Evolutionary conservation across 805 yeast genomes (phyloP), one percentile per base, ranked within the genome.

Genomic region (Candida argentea): DNA sequence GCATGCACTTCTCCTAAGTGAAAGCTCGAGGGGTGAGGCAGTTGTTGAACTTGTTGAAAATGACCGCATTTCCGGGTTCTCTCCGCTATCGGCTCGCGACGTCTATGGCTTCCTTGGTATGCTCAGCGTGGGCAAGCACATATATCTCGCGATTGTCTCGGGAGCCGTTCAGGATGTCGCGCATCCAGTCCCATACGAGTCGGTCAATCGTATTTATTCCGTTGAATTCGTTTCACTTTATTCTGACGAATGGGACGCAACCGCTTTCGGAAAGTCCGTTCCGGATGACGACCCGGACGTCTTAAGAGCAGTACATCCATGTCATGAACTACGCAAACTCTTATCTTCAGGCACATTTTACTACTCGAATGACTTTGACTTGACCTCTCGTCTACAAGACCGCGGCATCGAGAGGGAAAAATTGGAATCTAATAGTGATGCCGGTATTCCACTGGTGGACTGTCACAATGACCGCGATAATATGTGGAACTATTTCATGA

Each of bases 401-500:
- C 61, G 94, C 46, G 93, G 89, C 2, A 55, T 76, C 6, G 51
- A 56, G 23, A 46, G 52, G 2, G 56, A 33, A 2, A 42, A 39
- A 27, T 33, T 45, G 12, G 24, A 29, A 5, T 10, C 18, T 14
- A 20, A 20, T 15, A 24, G 14, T 20, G 14, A 14, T 6, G 22
- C n/a, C 8, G n/a, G 14, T 7, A 20, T 18, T n/a, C 7, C 20
- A n/a, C 18, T 20, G 22, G 3, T 17, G 8, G 36, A 34, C 4
- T 48, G 48, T 16, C 62, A 81, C 25, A 78, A 72, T 40, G 89
- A 80, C 47, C 75, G 73, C 27, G 87, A 86, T 40, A 91, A 82
- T 48, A 89, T 91, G 97, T 91, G 99, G 98, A 91, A 91, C 50
- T 70, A 81, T 5, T 89, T 82, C 50, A 73, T 91, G 76, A 78